Evolutionary conservation across 2,329 filamentous ascomycete genomes (phyloP).

Genomic region (Purpureocillium takamizusanense): DNA sequence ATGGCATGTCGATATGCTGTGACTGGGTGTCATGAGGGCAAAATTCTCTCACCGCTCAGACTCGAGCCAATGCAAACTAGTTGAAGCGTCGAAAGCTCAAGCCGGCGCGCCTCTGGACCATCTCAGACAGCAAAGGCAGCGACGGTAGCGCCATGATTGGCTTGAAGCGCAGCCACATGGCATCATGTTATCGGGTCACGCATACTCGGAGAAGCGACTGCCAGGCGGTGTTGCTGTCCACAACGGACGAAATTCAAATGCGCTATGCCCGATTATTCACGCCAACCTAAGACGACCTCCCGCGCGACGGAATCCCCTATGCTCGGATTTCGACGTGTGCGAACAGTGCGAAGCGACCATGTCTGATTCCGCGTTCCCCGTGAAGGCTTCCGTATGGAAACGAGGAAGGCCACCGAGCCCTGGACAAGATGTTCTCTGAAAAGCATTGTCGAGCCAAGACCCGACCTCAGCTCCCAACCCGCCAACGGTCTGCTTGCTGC

Average conservation of each 20-base stretch:
- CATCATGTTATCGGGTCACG: slow-evolving; percentile 33
- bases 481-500: slow-evolving; percentile 13
- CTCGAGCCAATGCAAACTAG: no score
- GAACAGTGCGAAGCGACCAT: not conserved
- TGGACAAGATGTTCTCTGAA: no score
- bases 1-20: no score
- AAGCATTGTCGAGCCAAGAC: not conserved
- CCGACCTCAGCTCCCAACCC: not conserved
- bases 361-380: not conserved
- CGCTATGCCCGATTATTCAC: no score
- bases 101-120: no score
- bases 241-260: no score
- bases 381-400: no score
- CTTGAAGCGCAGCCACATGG: slow-evolving; percentile 33
- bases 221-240: not conserved
- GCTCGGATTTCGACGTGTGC: not conserved
- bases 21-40: no score
- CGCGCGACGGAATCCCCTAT: not conserved
- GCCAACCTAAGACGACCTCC: not conserved
- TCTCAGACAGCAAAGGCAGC: no score
- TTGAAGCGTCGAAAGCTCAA: no score
- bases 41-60: no score
- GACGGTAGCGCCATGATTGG: slow-evolving; percentile 8
- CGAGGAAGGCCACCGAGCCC: no score
- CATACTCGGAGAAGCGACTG: slow-evolving; percentile 9